A percentile compares a stretch with the other conserved stretches of the same genome.
These are phyloP conservation scores for Graphilbum sp. DNA, from an alignment of 2,329 filamentous ascomycete genomes.

Conservation along the genomic window DNA sequence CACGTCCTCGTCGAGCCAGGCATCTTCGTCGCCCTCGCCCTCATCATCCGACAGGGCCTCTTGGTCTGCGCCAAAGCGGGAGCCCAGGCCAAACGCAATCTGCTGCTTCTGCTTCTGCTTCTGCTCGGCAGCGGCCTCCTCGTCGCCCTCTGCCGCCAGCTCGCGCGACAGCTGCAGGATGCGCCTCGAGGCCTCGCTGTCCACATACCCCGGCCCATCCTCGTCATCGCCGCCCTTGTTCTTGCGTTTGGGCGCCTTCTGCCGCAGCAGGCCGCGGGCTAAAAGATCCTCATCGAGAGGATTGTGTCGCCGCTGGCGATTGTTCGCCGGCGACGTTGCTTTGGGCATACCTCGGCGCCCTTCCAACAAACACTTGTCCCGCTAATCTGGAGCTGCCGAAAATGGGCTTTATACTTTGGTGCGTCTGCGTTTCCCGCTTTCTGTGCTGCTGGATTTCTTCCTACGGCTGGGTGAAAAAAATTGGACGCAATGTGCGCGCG, in stretches of 20 bases:
- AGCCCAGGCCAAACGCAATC: constrained; percentile 68
- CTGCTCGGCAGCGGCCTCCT: constrained; percentile 36
- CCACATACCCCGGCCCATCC: constrained; percentile 57
- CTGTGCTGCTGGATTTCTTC: background rate
- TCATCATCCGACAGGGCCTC: constrained; percentile 22
- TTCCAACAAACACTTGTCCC: no score
- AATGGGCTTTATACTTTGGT: background rate
- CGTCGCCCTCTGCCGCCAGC: constrained; percentile 33
- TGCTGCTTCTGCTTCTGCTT: constrained; percentile 17
- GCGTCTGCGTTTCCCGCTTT: no score
- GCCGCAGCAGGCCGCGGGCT: constrained; percentile 52
- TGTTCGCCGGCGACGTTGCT: constrained; percentile 42
- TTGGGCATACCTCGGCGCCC: constrained; percentile 58
- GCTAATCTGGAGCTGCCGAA: no score
- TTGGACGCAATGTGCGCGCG: no score
- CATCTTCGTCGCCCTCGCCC: constrained; percentile 33
- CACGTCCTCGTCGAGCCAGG: constrained; percentile 68
- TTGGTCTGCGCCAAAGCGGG: constrained; percentile 48
- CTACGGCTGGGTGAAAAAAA: background rate
- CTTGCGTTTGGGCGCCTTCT: constrained; percentile 57
- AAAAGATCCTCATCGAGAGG: constrained; percentile 80
- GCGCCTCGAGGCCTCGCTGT: constrained; percentile 73
- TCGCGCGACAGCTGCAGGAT: constrained; percentile 66
- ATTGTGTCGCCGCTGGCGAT: constrained; percentile 60
- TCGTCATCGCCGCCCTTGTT: constrained; percentile 44